Evolutionary conservation across 2,329 filamentous ascomycete species (phyloP).

Genomic region (Phialemonium atrogriseum): DNA sequence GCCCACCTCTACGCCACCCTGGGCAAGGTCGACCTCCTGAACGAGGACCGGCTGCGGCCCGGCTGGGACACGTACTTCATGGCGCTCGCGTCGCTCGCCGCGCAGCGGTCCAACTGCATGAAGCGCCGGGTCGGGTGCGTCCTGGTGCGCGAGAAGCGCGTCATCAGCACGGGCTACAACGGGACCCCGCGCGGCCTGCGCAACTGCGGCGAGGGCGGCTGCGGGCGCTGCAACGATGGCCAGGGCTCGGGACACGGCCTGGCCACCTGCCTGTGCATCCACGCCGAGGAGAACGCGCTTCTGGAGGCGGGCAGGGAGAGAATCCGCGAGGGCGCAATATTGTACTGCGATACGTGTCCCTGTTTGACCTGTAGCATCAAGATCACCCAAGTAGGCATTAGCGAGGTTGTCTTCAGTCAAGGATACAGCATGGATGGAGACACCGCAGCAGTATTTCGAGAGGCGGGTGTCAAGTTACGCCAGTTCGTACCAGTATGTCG

Average conservation of each 20-base stretch:
- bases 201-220: conserved; percentile 92
- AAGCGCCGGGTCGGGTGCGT: conserved; percentile 94
- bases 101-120: conserved; percentile 94
- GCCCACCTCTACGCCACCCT: conserved; percentile 66
- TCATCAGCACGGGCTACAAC: conserved; percentile 95
- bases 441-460: conserved; percentile 71
- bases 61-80: conserved; percentile 98
- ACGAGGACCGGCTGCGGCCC: conserved; percentile 73
- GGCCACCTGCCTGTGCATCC: conserved; percentile 88
- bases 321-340: conserved; percentile 69
- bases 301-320: conserved; percentile 89
- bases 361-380: conserved; percentile 98
- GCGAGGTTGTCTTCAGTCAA: conserved; percentile 89
- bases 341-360: conserved; percentile 95
- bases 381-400: conserved; percentile 92
- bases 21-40: conserved; percentile 64
- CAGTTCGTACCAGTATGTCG: conserved; percentile 76
- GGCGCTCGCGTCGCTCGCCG: conserved; percentile 86
- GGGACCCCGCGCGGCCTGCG: conserved; percentile 83
- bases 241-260: conserved; percentile 62
- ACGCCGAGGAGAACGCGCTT: conserved; percentile 95
- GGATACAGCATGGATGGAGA: conserved; percentile 90
- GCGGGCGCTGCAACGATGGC: conserved; percentile 74
- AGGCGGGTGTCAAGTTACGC: conserved; percentile 75
- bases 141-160: conserved; percentile 73